These are phyloP conservation scores for Geotrichum carabidarum DNA, from an alignment of 1,139 yeast genomes.

Conservation along the genomic window DNA sequence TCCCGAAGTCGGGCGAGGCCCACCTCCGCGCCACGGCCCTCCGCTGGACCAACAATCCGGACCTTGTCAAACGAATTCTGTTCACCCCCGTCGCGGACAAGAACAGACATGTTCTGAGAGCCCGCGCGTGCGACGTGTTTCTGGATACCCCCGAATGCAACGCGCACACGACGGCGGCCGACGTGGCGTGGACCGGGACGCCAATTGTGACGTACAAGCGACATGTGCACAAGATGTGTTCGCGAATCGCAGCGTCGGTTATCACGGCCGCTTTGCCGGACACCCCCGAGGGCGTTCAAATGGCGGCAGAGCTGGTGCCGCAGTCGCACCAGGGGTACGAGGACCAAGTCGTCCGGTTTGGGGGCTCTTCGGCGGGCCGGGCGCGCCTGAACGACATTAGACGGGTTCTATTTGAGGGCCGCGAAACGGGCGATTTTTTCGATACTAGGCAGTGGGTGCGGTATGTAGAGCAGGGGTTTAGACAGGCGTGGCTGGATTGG, in stretches of 20 bases:
- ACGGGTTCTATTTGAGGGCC: slow-evolving; percentile 26
- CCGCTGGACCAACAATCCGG: slow-evolving; percentile 28
- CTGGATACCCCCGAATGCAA: slow-evolving; percentile 39
- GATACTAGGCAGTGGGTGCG: slow-evolving; percentile 34
- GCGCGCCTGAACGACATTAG: slow-evolving; percentile 28
- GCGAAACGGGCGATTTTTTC: slow-evolving; percentile 30
- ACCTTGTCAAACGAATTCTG: slow-evolving; percentile 26
- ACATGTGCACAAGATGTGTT: slow-evolving; percentile 34
- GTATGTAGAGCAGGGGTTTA: slow-evolving; percentile 31
- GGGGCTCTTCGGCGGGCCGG: slow-evolving; percentile 23
- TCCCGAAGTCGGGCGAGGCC: slow-evolving; percentile 34
- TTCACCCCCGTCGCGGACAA: slow-evolving; percentile 38
- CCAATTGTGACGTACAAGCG: slow-evolving; percentile 36
- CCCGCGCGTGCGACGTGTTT: slow-evolving; percentile 35
- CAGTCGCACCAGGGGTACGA: slow-evolving; percentile 32
- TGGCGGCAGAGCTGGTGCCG: slow-evolving; percentile 28
- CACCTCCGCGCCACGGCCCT: slow-evolving; percentile 29
- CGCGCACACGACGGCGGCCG: slow-evolving; percentile 40
- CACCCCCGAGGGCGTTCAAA: slow-evolving; percentile 20
- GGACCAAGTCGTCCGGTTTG: slow-evolving; percentile 28
- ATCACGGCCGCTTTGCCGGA: slow-evolving; percentile 30
- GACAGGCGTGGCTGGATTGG: slow-evolving; percentile 35
- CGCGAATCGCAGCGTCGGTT: slow-evolving; percentile 35
- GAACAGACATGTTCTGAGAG: slow-evolving; percentile 33
- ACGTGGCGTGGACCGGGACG: slow-evolving; percentile 37